These are phyloP conservation scores for Jasminum sambac DNA, from an alignment of 257 asterid genomes.

Conservation along the genomic window DNA sequence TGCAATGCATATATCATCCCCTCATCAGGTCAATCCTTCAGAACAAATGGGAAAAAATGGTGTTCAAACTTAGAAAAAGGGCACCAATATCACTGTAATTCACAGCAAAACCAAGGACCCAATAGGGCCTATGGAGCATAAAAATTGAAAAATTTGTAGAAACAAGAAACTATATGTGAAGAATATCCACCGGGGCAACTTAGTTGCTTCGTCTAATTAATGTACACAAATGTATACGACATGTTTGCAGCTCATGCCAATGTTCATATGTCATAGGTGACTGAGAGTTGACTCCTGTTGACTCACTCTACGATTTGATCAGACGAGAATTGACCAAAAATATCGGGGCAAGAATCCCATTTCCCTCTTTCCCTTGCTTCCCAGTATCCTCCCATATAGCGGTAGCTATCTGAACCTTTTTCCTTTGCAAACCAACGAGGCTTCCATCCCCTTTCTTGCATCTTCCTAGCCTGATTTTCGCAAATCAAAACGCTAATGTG, in stretches of 20 bases:
- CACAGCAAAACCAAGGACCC: background rate
- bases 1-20: background rate
- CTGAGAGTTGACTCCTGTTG: background rate
- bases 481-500: background rate
- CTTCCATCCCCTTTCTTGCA: conserved; percentile 96
- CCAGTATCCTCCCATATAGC: conserved; percentile 86
- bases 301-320: conserved; percentile 53
- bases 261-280: conserved; percentile 10
- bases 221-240: conserved; percentile 10
- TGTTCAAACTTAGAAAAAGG: background rate
- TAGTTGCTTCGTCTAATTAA: conserved; percentile 26
- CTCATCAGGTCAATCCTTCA: background rate
- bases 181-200: conserved; percentile 23
- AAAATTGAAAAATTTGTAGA: background rate
- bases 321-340: conserved; percentile 69
- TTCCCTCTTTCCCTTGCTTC: conserved; percentile 77
- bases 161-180: background rate
- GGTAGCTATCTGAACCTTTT: conserved; percentile 49
- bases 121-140: background rate
- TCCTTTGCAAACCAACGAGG: conserved; percentile 80
- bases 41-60: background rate
- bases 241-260: conserved; percentile 17
- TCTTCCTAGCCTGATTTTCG: conserved; percentile 69
- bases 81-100: background rate
- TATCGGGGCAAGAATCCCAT: conserved; percentile 87